Base-by-base conservation (phyloP, 306 rosid species). In the Benincasa hispida region DNA sequence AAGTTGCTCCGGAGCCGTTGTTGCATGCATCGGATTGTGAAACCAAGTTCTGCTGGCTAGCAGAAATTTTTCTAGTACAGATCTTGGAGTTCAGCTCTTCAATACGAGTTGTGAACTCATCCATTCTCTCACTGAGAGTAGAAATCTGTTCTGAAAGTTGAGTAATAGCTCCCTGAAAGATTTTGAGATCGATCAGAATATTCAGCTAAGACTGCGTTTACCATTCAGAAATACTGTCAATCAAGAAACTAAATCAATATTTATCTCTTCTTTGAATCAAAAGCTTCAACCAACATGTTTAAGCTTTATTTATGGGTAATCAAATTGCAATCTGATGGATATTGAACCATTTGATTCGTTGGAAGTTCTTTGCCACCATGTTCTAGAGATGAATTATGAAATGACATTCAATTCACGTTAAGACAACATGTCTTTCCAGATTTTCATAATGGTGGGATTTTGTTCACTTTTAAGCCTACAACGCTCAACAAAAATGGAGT, bases 101-200 rank as follows among this genome's bases (percentile, higher is more conserved):
- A 59, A 94, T 90, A 59, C 97, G 95, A 61, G 97, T 84, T 51
- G 97, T 92, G 84, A 94, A 92, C 78, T 92, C 99, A 60, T 94
- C 99, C 96, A 94, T 92, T 82, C 99, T 84, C 89, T 89, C 96
- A 81, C 86, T 92, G 81, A 94, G 82, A 0, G 99, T 94, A 48
- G 99, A 92, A 83, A 94, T 94, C 82, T 94, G 99, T 79, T 94
- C 99, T 1, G 99, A 92, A 57, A 94, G 99, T 76, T 94, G 99
- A 62, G 93, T 92, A 74, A 90, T 85, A 62, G 91, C 83, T 77
- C 97, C 97, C 99, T 94, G 86, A 72, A 62, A 81, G 77, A 79
- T 61, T 79, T 50, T 75, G 80, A 77, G 59, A 80, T 70, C 9
- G n/a, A 70, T 72, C 75, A 14, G 30, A 45, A 45, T 3, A 27